Conservation (phyloP, 495 filamentous ascomycete genomes). For the Beverwykella pulmonaria region DNA sequence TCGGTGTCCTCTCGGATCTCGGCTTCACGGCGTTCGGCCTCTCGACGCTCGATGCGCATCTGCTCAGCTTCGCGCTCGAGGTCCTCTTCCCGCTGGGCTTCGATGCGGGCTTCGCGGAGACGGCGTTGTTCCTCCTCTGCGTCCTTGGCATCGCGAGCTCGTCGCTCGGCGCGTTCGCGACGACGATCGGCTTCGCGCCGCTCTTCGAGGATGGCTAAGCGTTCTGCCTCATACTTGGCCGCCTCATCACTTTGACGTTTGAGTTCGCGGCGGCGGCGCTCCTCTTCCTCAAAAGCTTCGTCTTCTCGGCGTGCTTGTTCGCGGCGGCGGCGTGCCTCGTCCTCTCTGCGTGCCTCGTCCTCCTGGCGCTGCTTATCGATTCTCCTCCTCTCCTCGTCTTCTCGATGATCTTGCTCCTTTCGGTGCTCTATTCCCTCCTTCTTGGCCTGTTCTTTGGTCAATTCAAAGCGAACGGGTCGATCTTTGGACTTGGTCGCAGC, state of each 20-base stretch:
- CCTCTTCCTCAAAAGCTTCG: constrained; percentile 24
- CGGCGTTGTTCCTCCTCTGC: constrained; percentile 34
- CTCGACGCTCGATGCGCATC: constrained; percentile 11
- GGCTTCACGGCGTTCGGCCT: constrained; percentile 32
- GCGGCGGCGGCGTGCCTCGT: constrained; percentile 28
- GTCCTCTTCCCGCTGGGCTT: constrained; percentile 26
- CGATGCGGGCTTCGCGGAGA: constrained; percentile 14
- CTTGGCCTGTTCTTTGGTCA: constrained; percentile 42
- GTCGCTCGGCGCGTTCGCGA: constrained; percentile 24
- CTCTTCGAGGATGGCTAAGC: constrained; percentile 6
- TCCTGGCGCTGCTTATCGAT: constrained; percentile 22
- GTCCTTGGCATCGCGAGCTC: constrained; percentile 27
- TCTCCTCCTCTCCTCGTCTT: constrained; percentile 23
- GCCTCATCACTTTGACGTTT: not conserved
- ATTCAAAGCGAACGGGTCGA: constrained; percentile 43
- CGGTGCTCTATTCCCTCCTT: constrained; percentile 32
- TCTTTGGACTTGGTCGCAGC: constrained; percentile 26
- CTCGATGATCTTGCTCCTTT: constrained; percentile 28
- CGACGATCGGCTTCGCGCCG: constrained; percentile 16
- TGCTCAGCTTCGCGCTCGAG: constrained; percentile 18
- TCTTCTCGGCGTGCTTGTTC: constrained; percentile 29
- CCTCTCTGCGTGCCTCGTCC: constrained; percentile 21
- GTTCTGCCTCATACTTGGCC: not conserved
- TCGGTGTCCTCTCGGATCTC: constrained; percentile 22
- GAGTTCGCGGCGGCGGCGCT: constrained; percentile 3